Evolutionary conservation across 768 basidiomycete genomes (phyloP).

Genomic region (Calocybe indica): DNA sequence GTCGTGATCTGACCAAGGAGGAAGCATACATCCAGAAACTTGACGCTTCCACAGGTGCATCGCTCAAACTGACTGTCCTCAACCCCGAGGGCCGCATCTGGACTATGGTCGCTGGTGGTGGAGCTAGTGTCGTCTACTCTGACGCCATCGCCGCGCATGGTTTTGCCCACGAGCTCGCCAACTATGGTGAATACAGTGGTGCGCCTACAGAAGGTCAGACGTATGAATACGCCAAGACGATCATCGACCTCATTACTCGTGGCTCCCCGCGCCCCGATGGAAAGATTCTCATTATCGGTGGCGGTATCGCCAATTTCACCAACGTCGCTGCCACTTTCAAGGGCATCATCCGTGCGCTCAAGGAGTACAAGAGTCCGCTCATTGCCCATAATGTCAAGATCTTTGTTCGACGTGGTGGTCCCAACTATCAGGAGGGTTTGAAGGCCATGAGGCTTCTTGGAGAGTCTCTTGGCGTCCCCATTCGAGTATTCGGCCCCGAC

Average conservation of each 20-base stretch:
- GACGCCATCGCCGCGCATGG: conserved; percentile 89
- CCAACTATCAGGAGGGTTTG: conserved; percentile 97
- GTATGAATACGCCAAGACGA: conserved; percentile 99
- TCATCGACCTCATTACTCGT: conserved; percentile 93
- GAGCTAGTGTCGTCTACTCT: conserved; percentile 63
- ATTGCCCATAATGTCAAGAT: conserved; percentile 86
- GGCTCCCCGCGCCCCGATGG: conserved; percentile 78
- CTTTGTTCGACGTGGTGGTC: conserved; percentile 96
- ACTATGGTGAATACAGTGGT: conserved; percentile 99
- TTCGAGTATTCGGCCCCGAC: conserved; percentile 95
- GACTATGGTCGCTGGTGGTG: conserved; percentile 99
- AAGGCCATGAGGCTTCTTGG: conserved; percentile 98
- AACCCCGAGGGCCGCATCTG: conserved; percentile 94
- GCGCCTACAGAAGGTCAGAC: conserved; percentile 98
- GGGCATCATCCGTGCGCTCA: conserved; percentile 96
- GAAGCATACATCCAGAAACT: conserved; percentile 99
- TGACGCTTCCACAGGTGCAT: conserved; percentile 95
- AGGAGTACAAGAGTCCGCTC: conserved; percentile 85
- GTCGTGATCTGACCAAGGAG: conserved; percentile 96
- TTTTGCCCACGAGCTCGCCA: conserved; percentile 95
- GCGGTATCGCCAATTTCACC: conserved; percentile 99
- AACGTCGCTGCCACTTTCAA: conserved; percentile 99
- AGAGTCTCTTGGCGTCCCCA: conserved; percentile 95
- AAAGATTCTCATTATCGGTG: conserved; percentile 99
- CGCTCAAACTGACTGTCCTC: conserved; percentile 95